Conservation (phyloP, 352 stramenopile species). For the Aphanomyces cochlioides region DNA sequence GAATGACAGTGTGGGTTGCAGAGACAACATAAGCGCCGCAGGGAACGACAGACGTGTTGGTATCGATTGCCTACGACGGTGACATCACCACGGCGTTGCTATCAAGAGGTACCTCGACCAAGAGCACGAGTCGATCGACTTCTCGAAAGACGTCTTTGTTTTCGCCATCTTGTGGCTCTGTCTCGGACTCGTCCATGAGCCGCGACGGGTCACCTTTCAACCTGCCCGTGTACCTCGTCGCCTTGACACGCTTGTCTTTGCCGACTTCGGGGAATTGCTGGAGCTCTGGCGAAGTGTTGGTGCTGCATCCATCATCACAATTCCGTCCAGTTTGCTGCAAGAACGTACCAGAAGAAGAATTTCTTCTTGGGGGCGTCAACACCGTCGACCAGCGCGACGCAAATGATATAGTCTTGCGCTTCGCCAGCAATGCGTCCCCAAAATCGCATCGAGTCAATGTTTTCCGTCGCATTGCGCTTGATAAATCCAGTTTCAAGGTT, state of each 20-base stretch:
- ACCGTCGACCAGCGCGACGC: slow-evolving; percentile 48
- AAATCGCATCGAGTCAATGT: slow-evolving; percentile 59
- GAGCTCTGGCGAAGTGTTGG: slow-evolving; percentile 66
- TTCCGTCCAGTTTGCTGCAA: not conserved
- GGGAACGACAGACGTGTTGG: slow-evolving; percentile 52
- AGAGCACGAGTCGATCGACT: slow-evolving; percentile 61
- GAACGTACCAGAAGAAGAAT: slow-evolving; percentile 74
- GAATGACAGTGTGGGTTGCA: slow-evolving; percentile 58
- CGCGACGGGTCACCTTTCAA: slow-evolving; percentile 69
- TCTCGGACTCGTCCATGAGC: slow-evolving; percentile 35
- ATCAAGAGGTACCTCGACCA: slow-evolving; percentile 37
- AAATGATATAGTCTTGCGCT: slow-evolving; percentile 63
- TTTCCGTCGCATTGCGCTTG: slow-evolving; percentile 61
- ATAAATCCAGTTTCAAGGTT: slow-evolving; percentile 72
- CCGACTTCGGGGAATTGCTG: slow-evolving; percentile 73
- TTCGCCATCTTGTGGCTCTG: slow-evolving; percentile 44
- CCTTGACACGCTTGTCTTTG: slow-evolving; percentile 52
- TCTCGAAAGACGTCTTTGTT: slow-evolving; percentile 45
- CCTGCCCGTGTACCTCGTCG: slow-evolving; percentile 43
- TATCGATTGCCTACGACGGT: slow-evolving; percentile 49
- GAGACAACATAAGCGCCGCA: slow-evolving; percentile 68
- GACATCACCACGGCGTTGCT: not conserved
- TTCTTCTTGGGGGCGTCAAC: slow-evolving; percentile 78
- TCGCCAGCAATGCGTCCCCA: slow-evolving; percentile 66
- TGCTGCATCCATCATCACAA: slow-evolving; percentile 35